Evolutionary conservation across 352 stramenopile species (phyloP).

Genomic region (Aphanomyces cochlioides): DNA sequence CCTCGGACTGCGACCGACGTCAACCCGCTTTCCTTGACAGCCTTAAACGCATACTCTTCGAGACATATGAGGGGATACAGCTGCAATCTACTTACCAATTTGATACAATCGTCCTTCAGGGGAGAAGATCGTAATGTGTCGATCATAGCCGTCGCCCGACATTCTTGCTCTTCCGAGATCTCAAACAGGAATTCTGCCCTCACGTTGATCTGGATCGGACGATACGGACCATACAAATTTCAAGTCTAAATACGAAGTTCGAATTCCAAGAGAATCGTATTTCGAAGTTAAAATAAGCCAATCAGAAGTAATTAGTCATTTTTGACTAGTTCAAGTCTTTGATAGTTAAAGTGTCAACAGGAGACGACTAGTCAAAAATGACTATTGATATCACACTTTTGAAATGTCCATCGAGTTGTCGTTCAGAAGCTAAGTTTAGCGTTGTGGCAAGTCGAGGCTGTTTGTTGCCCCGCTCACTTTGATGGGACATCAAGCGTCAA

Average conservation of each 20-base stretch:
- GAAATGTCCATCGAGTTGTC: too few species aligned
- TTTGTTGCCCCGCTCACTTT: background rate
- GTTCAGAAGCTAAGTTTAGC: too few species aligned
- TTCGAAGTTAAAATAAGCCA: conserved; percentile 14
- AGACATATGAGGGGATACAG: background rate
- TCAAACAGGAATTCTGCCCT: conserved; percentile 18
- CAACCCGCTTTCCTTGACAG: conserved; percentile 89
- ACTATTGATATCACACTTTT: too few species aligned
- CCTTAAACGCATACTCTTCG: conserved; percentile 98
- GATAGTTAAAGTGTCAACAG: too few species aligned
- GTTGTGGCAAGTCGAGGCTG: too few species aligned
- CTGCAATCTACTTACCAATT: conserved; percentile 65
- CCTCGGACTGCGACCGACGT: conserved; percentile 96
- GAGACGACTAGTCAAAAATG: too few species aligned
- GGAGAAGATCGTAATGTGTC: conserved; percentile 98
- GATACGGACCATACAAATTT: conserved; percentile 20
- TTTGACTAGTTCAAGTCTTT: too few species aligned
- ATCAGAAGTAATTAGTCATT: background rate
- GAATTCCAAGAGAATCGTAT: conserved; percentile 1
- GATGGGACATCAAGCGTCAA: conserved; percentile 13
- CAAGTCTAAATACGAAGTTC: conserved; percentile 20
- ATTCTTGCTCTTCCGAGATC: conserved; percentile 37
- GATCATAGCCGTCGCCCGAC: conserved; percentile 86
- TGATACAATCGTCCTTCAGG: conserved; percentile 98
- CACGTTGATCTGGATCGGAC: conserved; percentile 12